A percentile compares a stretch with the other conserved stretches of the same genome.
Conservation (phyloP, 2,329 filamentous ascomycete genomes). For the Sarocladiaceae sp. region DNA sequence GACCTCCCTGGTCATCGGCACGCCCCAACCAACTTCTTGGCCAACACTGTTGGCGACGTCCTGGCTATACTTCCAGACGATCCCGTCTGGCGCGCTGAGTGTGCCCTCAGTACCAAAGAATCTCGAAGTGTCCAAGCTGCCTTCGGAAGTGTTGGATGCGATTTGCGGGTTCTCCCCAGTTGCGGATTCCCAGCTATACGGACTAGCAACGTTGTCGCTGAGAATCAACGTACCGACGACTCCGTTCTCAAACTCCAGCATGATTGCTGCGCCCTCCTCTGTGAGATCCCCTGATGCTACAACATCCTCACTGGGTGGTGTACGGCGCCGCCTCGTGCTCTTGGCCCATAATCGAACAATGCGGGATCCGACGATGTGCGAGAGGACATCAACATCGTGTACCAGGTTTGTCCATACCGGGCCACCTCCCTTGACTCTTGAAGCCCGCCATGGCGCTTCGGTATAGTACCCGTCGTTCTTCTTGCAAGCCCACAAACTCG, state of each 20-base stretch:
- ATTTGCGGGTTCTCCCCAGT: not conserved
- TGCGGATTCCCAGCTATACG: not conserved
- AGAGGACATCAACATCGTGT: not conserved
- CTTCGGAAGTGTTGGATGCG: not conserved
- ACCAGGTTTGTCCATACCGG: constrained; percentile 1
- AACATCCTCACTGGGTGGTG: not conserved
- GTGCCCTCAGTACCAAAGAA: not conserved
- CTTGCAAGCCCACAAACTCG: not conserved
- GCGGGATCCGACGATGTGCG: not conserved
- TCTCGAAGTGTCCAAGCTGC: not conserved
- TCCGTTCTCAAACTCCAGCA: not conserved
- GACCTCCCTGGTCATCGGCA: not conserved
- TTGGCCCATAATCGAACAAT: not conserved
- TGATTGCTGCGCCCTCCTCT: not conserved
- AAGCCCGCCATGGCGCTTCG: not conserved
- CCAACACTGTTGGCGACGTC: not conserved
- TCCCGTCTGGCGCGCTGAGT: not conserved
- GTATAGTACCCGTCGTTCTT: not conserved
- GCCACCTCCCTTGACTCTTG: not conserved
- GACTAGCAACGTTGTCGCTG: not conserved
- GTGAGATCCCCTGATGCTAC: no score
- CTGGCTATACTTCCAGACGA: not conserved
- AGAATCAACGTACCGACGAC: not conserved
- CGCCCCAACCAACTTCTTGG: not conserved
- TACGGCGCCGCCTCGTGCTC: not conserved